phyloP scores from a whole-genome alignment of 805 yeast species.

The Nakazawaea ernobii region DNA sequence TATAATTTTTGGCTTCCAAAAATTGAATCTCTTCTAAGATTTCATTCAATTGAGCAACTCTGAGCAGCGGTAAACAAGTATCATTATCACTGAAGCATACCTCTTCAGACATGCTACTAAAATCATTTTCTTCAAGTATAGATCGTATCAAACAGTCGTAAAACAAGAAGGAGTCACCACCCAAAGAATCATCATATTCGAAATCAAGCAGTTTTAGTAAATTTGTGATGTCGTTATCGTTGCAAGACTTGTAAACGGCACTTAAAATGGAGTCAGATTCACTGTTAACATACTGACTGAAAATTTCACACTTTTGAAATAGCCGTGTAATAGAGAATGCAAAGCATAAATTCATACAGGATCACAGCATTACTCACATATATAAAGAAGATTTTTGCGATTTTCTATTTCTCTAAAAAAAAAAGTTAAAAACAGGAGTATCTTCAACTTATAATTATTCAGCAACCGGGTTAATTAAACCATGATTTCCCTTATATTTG shows the following conservation, averaged over 20 bases:
- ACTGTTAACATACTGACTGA: not conserved
- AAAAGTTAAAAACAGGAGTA: no score
- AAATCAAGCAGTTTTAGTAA: not conserved
- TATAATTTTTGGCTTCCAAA: not conserved
- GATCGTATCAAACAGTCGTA: not conserved
- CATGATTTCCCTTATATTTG: conserved; percentile 54
- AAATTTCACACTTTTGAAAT: not conserved
- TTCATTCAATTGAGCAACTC: not conserved
- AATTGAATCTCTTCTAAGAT: not conserved
- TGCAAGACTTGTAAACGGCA: no score
- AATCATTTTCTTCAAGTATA: not conserved
- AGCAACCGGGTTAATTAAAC: conserved; percentile 27
- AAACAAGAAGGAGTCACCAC: conserved; percentile 4
- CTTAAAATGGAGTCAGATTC: no score
- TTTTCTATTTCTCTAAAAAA: not conserved
- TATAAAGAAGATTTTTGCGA: no score
- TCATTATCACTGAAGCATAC: not conserved
- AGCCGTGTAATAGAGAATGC: not conserved
- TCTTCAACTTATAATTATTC: conserved; percentile 7
- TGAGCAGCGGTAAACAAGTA: not conserved
- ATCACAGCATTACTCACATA: no score
- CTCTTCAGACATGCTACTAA: not conserved
- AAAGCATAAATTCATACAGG: conserved; percentile 1
- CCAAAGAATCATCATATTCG: not conserved
- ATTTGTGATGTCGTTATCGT: not conserved